Percentiles rank a stretch among this genome's conserved stretches.
phyloP scores from a whole-genome alignment of 1,284 basidiomycete genomes.

The Melampsora americana region DNA sequence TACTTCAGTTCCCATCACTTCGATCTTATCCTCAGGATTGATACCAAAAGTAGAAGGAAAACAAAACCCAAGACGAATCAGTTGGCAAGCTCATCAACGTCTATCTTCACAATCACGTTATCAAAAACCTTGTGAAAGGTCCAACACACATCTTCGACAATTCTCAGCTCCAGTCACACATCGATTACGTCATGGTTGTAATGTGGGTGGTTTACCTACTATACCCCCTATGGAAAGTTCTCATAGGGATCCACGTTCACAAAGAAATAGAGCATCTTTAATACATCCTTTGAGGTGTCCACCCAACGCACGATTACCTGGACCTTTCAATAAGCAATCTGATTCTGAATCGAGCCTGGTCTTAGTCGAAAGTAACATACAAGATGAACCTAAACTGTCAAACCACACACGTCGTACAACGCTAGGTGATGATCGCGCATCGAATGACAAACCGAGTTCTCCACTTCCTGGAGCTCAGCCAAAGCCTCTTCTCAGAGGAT shows the following conservation, averaged over 20 bases:
- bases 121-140: neutral
- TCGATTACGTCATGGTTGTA: neutral
- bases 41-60: neutral
- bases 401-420: neutral
- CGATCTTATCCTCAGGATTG: neutral
- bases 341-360: slow-evolving; percentile 2
- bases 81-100: neutral
- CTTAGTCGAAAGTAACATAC: neutral
- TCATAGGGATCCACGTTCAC: too few species aligned
- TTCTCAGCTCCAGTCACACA: neutral
- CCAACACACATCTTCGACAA: neutral
- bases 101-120: neutral
- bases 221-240: neutral
- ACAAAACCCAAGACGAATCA: neutral
- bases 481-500: neutral
- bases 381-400: neutral
- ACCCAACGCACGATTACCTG: neutral
- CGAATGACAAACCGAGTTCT: neutral
- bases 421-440: neutral
- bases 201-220: slow-evolving; percentile 2
- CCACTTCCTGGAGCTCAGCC: neutral
- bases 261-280: neutral
- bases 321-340: neutral
- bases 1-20: neutral
- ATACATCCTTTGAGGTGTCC: neutral